Evolutionary conservation across 768 basidiomycete species (phyloP), one percentile per base, ranked within the genome.

Genomic region (Austroboletus festivus): DNA sequence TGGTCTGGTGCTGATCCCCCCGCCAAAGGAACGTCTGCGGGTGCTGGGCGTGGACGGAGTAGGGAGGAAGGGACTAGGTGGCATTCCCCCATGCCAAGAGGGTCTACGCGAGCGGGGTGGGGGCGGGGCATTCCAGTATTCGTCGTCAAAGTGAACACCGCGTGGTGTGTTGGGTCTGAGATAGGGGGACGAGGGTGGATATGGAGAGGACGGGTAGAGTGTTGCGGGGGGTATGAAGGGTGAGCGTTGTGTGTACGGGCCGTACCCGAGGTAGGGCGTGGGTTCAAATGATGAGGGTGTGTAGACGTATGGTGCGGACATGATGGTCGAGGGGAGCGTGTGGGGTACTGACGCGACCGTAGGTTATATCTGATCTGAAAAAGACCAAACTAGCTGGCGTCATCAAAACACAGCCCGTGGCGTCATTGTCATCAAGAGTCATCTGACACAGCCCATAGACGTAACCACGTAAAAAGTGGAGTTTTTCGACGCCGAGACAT

Each of bases 241-340:
- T 0, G 76, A 75, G 22, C 56, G 64, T 46, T 65, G 68, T 54
- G 62, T 61, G 54, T 54, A 68, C 20, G 45, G n/a, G 55, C 50
- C 67, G 47, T 59, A 64, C 46, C 63, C 59, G 57, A 63, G 62
- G 48, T 66, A 72, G 20, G 67, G 65, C 5, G 69, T 70, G 20
- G 68, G 61, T 47, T 63, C 58, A 48, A 65, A 71, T n/a, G 68
- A 46, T 6, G 58, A 20, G 2, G 76, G 75, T 1, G 64, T 69
- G 44, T 74, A 79, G 35, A 74, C 58, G 56, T 68, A 79, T 48
- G 77, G 74, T 22, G 44, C 61, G 43, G 73, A 68, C 73, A 74
- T 74, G 55, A 40, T 44, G 50, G 8, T 52, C 10, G 43, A n/a
- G 42, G 45, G 33, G 16, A 8, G 48, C 26, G 35, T 16, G 48